Conservation (phyloP, 2,329 filamentous ascomycete genomes). For the Penicillium sp. region DNA sequence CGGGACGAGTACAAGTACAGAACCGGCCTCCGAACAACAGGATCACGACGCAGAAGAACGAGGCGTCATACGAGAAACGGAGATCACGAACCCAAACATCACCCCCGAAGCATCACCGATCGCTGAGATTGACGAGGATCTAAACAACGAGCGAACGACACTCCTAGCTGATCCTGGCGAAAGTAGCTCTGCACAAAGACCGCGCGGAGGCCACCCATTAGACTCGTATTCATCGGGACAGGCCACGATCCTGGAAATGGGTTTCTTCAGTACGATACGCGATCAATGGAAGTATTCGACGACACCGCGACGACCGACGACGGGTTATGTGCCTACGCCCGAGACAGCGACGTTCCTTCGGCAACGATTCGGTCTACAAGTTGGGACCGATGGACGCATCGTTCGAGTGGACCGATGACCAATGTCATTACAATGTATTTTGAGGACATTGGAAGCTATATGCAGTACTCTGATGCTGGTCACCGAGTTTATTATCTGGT, state of each 20-base stretch:
- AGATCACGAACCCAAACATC: slow-evolving; percentile 38
- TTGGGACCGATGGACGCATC: slow-evolving; percentile 35
- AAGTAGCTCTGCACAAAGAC: slow-evolving; percentile 10
- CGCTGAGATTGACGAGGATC: slow-evolving; percentile 18
- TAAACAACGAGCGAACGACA: slow-evolving; percentile 29
- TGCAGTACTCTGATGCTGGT: slow-evolving; percentile 5
- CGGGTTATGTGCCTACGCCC: slow-evolving; percentile 29
- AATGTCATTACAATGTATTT: slow-evolving; percentile 7
- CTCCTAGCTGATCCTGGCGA: slow-evolving; percentile 37
- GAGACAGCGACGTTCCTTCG: slow-evolving; percentile 39
- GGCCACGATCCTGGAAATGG: slow-evolving; percentile 38
- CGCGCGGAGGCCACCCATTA: slow-evolving; percentile 35
- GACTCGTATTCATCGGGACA: slow-evolving; percentile 40
- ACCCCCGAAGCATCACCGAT: slow-evolving; percentile 28
- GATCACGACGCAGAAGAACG: slow-evolving; percentile 61
- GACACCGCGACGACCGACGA: slow-evolving; percentile 19
- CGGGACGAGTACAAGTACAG: slow-evolving; percentile 14
- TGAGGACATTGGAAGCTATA: slow-evolving; percentile 1
- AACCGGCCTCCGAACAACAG: slow-evolving; percentile 35
- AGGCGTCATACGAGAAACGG: slow-evolving; percentile 48
- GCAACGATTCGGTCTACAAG: slow-evolving; percentile 38
- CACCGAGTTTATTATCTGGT: not conserved
- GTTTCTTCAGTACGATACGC: slow-evolving; percentile 34
- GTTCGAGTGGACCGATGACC: slow-evolving; percentile 28
- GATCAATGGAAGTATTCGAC: slow-evolving; percentile 40